Evolutionary conservation across 129 eudicot genomes (phyloP).

Genomic region (Flaveria bidentis): DNA sequence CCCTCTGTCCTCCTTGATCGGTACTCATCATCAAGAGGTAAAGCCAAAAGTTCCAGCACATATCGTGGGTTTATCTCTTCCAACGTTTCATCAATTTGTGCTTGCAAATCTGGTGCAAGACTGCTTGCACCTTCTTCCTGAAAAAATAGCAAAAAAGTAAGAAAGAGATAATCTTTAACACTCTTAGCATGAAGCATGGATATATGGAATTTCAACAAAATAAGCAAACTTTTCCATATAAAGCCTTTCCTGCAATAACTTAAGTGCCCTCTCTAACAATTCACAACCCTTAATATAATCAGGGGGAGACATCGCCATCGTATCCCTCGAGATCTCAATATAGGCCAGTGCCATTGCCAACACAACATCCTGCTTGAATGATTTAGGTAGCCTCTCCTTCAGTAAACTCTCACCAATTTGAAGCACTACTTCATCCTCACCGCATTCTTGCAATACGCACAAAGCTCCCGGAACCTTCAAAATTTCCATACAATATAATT

Average conservation of each 20-base stretch:
- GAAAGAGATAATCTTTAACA: neutral
- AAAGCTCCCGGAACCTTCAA: constrained; percentile 91
- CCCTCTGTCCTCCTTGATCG: constrained; percentile 76
- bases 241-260: constrained; percentile 67
- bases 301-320: constrained; percentile 88
- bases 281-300: constrained; percentile 89
- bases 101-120: constrained; percentile 94
- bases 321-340: constrained; percentile 85
- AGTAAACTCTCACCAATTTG: constrained; percentile 80
- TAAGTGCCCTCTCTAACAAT: constrained; percentile 80
- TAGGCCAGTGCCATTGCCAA: constrained; percentile 94
- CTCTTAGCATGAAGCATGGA: neutral
- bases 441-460: constrained; percentile 91
- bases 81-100: constrained; percentile 92
- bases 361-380: constrained; percentile 95
- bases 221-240: neutral
- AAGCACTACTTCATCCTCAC: constrained; percentile 83
- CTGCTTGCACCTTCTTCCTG: constrained; percentile 99
- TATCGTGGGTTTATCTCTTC: constrained; percentile 92
- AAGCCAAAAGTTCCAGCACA: constrained; percentile 84
- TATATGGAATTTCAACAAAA: neutral
- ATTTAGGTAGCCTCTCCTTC: constrained; percentile 82
- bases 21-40: constrained; percentile 76
- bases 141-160: constrained; percentile 22
- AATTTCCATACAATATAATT: neutral